Percentiles rank a stretch among this genome's conserved stretches.
Evolutionary conservation across 345 rosid species (phyloP).

Genomic region (Draba incana): DNA sequence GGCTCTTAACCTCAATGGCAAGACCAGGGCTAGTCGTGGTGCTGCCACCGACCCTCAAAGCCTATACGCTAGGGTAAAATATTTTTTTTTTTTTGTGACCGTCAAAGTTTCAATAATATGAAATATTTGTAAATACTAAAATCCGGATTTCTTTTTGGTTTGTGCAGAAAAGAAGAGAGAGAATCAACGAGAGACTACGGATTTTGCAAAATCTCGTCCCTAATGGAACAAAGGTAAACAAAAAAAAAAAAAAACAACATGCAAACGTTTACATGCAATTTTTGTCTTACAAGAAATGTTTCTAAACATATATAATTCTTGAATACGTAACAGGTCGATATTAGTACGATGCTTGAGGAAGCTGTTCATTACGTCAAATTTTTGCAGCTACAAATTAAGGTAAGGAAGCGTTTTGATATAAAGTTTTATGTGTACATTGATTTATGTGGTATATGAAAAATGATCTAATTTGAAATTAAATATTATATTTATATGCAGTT

Average conservation of each 20-base stretch:
- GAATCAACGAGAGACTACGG: slow-evolving; percentile 79
- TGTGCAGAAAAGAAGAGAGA: slow-evolving; percentile 84
- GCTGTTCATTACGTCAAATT: slow-evolving; percentile 88
- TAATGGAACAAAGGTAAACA: slow-evolving; percentile 80
- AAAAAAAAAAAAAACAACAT: background rate
- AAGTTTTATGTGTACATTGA: background rate
- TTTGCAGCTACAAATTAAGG: slow-evolving; percentile 89
- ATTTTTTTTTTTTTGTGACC: too few relatives aligned
- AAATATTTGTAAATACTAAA: too few relatives aligned
- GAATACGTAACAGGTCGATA: slow-evolving; percentile 64
- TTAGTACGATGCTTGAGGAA: slow-evolving; percentile 97
- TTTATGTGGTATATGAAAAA: background rate
- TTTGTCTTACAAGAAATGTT: background rate
- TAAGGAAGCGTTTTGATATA: slow-evolving; percentile 12
- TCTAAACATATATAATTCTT: slow-evolving; percentile 9
- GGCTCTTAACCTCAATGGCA: slow-evolving; percentile 60
- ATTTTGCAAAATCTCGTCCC: slow-evolving; percentile 84
- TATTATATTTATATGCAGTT: slow-evolving; percentile 45
- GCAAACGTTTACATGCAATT: slow-evolving; percentile 17
- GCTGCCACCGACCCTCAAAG: slow-evolving; percentile 89
- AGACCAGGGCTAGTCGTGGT: slow-evolving; percentile 77
- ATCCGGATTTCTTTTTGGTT: slow-evolving; percentile 2
- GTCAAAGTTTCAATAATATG: too few relatives aligned
- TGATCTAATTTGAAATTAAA: slow-evolving; percentile 12
- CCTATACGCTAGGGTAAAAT: slow-evolving; percentile 79